Percentiles rank a stretch among this genome's conserved stretches.
Conservation (phyloP, 1,284 basidiomycete genomes). For the Puccinia polysora region DNA sequence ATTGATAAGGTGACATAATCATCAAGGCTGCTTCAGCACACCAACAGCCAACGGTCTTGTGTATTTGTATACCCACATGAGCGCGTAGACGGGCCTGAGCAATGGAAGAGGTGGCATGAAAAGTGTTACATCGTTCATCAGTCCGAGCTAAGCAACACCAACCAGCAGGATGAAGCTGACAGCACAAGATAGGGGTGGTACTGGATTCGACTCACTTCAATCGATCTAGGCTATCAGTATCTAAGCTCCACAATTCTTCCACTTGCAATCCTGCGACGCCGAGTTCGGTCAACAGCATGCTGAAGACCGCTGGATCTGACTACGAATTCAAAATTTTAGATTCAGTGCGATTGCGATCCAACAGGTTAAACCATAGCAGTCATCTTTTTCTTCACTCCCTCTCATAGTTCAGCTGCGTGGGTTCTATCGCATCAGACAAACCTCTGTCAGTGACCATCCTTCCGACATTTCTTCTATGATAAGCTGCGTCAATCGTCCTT, state of each 20-base stretch:
- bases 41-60: background rate
- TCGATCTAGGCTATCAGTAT: conserved; percentile 26
- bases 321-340: background rate
- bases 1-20: too few relatives aligned
- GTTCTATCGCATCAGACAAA: background rate
- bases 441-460: conserved; percentile 39
- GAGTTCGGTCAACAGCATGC: conserved; percentile 54
- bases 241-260: conserved; percentile 50
- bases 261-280: conserved; percentile 57
- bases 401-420: too few relatives aligned
- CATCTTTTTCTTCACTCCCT: too few relatives aligned
- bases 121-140: background rate
- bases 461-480: conserved; percentile 26
- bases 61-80: conserved; percentile 17
- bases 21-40: background rate
- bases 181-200: background rate
- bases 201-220: background rate
- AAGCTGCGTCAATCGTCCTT: too few relatives aligned
- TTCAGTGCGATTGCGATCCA: background rate
- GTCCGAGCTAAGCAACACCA: background rate
- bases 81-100: conserved; percentile 34
- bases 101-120: too few relatives aligned
- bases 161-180: background rate
- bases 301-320: conserved; percentile 56
- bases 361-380: background rate